A percentile compares a stretch with the other conserved stretches of the same genome.
Evolutionary conservation across 2,329 filamentous ascomycete genomes (phyloP).

Genomic region (Xylogone sp.): DNA sequence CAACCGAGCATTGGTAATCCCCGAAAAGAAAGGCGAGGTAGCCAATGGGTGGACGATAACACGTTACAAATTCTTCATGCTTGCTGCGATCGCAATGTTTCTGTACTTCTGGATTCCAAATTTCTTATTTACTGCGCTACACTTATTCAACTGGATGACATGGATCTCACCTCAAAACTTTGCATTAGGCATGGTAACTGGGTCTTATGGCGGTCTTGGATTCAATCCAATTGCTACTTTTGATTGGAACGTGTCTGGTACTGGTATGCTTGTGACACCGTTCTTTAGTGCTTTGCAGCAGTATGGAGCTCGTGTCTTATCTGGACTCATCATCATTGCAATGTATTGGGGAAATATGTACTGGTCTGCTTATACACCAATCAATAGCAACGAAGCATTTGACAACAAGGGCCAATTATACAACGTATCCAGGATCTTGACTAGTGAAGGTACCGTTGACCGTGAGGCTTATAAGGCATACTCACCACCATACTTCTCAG

Average conservation of each 20-base stretch:
- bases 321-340: constrained; percentile 41
- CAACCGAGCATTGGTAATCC: constrained; percentile 28
- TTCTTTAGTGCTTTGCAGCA: constrained; percentile 18
- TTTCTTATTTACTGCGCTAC: constrained; percentile 27
- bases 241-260: constrained; percentile 13
- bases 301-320: constrained; percentile 1
- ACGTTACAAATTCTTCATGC: constrained; percentile 32
- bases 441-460: constrained; percentile 52
- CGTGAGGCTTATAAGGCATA: constrained; percentile 32
- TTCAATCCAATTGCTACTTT: constrained; percentile 23
- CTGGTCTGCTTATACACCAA: constrained; percentile 61
- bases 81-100: constrained; percentile 23
- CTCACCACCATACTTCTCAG: constrained; percentile 26
- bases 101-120: constrained; percentile 28
- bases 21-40: constrained; percentile 12
- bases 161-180: constrained; percentile 31
- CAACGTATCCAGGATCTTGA: constrained; percentile 61
- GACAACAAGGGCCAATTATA: constrained; percentile 65
- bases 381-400: constrained; percentile 67
- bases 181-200: constrained; percentile 29
- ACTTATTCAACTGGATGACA: constrained; percentile 31
- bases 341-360: constrained; percentile 64
- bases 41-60: constrained; percentile 38
- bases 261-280: constrained; percentile 18
- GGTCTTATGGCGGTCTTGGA: constrained; percentile 15